These are phyloP conservation scores for Microsporum audouinii DNA, from an alignment of 2,329 filamentous ascomycete genomes.

Conservation along the genomic window DNA sequence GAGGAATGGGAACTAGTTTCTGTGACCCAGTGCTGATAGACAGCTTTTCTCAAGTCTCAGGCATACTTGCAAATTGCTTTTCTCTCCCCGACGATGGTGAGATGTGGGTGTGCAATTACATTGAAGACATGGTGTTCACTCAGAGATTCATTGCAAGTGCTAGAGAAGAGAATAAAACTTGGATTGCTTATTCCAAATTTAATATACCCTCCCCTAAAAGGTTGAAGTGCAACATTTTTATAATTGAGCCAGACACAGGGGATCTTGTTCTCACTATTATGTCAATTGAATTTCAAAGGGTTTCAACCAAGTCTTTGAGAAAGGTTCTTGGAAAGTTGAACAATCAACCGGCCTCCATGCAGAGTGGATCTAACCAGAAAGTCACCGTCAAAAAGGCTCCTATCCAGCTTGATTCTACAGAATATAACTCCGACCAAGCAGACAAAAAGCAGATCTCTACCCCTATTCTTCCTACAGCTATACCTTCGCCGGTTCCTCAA, in stretches of 20 bases:
- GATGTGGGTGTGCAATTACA: slow-evolving; percentile 3
- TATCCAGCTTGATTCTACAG: background rate
- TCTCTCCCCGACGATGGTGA: background rate
- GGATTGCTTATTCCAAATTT: slow-evolving; percentile 1
- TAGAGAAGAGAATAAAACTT: background rate
- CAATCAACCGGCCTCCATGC: background rate
- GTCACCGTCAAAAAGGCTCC: background rate
- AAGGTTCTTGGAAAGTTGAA: slow-evolving; percentile 4
- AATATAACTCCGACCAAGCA: no score
- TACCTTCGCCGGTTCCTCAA: background rate
- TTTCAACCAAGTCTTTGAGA: background rate
- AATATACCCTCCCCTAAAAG: background rate
- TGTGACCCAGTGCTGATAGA: background rate
- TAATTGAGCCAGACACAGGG: background rate
- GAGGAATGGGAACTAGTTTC: background rate
- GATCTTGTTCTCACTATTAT: background rate
- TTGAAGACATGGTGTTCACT: background rate
- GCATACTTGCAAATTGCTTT: background rate
- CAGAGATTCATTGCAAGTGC: background rate
- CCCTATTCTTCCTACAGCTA: no score
- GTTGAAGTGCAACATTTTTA: slow-evolving; percentile 3
- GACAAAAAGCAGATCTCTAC: no score
- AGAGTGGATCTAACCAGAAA: background rate
- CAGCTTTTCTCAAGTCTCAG: slow-evolving; percentile 3
- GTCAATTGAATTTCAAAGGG: slow-evolving; percentile 1